A percentile compares a stretch with the other conserved stretches of the same genome.
phyloP scores from a whole-genome alignment of 2,329 filamentous ascomycete species.

The Atkinsonella hypoxylon region DNA sequence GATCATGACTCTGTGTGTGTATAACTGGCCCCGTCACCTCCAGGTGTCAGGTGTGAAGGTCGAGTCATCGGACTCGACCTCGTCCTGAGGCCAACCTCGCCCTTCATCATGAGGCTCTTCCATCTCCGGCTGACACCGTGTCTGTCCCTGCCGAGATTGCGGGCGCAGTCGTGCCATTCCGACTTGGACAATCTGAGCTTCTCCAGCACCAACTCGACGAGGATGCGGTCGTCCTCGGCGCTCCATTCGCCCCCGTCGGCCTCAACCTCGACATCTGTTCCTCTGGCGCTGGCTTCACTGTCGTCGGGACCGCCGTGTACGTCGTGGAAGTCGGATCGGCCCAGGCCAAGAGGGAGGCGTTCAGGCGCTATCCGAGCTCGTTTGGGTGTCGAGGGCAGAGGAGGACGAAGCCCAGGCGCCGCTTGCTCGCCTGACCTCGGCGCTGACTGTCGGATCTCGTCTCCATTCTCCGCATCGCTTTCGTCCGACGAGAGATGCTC shows the following conservation, averaged over 20 bases:
- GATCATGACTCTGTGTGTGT: not conserved
- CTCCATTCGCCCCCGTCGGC: conserved; percentile 43
- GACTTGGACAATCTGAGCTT: conserved; percentile 52
- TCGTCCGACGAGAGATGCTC: conserved; percentile 22
- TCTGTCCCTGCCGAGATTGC: conserved; percentile 48
- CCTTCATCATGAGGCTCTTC: conserved; percentile 48
- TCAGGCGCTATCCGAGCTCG: conserved; percentile 48
- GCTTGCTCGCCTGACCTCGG: not conserved
- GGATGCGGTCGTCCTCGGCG: conserved; percentile 49
- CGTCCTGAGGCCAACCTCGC: conserved; percentile 47
- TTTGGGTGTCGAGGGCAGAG: conserved; percentile 43
- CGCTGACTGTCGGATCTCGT: conserved; percentile 4
- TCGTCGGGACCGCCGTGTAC: conserved; percentile 26
- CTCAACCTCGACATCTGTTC: conserved; percentile 30
- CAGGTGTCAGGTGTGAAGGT: conserved; percentile 36
- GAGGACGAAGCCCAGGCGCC: not conserved
- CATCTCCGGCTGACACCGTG: conserved; percentile 45
- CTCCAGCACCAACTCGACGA: conserved; percentile 56
- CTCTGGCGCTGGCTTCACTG: conserved; percentile 13
- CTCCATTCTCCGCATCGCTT: conserved; percentile 25
- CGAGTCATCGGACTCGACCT: conserved; percentile 29
- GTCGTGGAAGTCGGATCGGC: conserved; percentile 44
- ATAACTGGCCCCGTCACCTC: conserved; percentile 13
- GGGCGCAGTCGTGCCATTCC: conserved; percentile 57
- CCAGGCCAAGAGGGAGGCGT: conserved; percentile 46